phyloP scores from a whole-genome alignment of 495 filamentous ascomycete species.

The Penicillium flavigenum region DNA sequence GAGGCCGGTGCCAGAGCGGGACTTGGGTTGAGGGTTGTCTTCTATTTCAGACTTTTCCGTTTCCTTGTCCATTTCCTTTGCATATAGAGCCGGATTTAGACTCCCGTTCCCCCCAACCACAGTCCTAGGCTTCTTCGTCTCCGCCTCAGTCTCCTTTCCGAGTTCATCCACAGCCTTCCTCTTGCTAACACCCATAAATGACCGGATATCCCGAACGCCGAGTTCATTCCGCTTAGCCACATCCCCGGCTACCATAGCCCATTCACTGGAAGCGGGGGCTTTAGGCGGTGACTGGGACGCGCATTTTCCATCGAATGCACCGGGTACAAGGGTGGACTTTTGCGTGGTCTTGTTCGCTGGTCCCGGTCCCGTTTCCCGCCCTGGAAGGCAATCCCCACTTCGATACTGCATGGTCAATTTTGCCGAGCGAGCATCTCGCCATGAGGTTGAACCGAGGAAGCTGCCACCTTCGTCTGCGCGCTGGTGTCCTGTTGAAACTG shows the following conservation, averaged over 20 bases:
- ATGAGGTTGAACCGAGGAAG: constrained; percentile 56
- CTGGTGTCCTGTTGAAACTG: constrained; percentile 78
- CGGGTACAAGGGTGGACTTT: not conserved
- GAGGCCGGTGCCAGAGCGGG: not conserved
- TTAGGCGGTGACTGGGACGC: constrained; percentile 7
- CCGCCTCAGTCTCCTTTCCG: constrained; percentile 19
- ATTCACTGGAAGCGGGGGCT: constrained; percentile 10
- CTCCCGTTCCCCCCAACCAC: not conserved
- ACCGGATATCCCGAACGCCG: constrained; percentile 41
- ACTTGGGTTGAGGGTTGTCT: not conserved
- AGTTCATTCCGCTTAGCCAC: constrained; percentile 19
- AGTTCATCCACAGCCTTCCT: constrained; percentile 23
- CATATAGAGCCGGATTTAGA: not conserved
- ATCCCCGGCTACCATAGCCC: constrained; percentile 20
- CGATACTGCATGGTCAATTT: constrained; percentile 71
- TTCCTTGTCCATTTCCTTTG: not conserved
- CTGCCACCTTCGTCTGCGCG: constrained; percentile 56
- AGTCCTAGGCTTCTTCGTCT: not conserved
- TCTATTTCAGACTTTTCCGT: not conserved
- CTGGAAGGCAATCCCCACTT: constrained; percentile 18
- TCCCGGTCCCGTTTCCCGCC: not conserved
- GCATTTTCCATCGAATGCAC: constrained; percentile 24
- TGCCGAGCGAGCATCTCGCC: constrained; percentile 64
- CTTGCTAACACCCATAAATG: constrained; percentile 36
- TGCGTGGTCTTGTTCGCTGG: too few species aligned